These are phyloP conservation scores for Podosphaera leucotricha DNA, from an alignment of 2,329 filamentous ascomycete genomes.

Conservation along the genomic window DNA sequence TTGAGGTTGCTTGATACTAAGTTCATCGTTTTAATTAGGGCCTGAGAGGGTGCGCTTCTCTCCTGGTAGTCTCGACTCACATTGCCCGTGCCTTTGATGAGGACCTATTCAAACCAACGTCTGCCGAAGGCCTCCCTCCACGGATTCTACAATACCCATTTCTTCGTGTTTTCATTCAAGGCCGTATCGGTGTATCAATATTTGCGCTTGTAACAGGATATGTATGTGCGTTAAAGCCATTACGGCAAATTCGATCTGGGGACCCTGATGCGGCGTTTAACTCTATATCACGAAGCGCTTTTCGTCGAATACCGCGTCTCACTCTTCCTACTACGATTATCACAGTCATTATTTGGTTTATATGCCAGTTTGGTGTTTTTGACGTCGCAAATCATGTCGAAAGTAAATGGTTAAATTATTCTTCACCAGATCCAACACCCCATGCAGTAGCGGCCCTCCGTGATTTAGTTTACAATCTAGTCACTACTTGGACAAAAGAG, in stretches of 20 bases:
- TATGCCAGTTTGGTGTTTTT: constrained; percentile 32
- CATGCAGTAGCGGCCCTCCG: constrained; percentile 21
- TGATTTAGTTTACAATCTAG: constrained; percentile 22
- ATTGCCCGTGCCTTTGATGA: constrained; percentile 27
- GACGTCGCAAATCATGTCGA: constrained; percentile 30
- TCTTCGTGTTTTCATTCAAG: constrained; percentile 33
- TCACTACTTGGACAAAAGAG: constrained; percentile 27
- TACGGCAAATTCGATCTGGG: constrained; percentile 29
- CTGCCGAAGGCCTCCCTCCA: constrained; percentile 21
- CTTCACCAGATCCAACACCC: constrained; percentile 21
- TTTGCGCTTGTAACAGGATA: constrained; percentile 43
- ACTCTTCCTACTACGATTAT: constrained; percentile 32
- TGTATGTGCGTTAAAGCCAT: constrained; percentile 37
- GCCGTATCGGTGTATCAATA: constrained; percentile 40
- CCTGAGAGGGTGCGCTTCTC: constrained; percentile 29
- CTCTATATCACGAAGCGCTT: constrained; percentile 30
- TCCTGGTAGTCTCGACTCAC: constrained; percentile 30
- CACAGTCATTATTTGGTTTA: constrained; percentile 30
- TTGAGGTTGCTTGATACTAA: neutral
- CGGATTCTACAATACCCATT: constrained; percentile 32
- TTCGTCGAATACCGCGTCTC: constrained; percentile 32
- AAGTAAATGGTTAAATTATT: constrained; percentile 32
- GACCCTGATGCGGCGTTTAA: constrained; percentile 28
- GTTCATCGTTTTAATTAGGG: constrained; percentile 19
- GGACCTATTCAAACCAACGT: constrained; percentile 24